These are phyloP conservation scores for Piloderma croceum DNA, from an alignment of 768 basidiomycete genomes.

Conservation along the genomic window DNA sequence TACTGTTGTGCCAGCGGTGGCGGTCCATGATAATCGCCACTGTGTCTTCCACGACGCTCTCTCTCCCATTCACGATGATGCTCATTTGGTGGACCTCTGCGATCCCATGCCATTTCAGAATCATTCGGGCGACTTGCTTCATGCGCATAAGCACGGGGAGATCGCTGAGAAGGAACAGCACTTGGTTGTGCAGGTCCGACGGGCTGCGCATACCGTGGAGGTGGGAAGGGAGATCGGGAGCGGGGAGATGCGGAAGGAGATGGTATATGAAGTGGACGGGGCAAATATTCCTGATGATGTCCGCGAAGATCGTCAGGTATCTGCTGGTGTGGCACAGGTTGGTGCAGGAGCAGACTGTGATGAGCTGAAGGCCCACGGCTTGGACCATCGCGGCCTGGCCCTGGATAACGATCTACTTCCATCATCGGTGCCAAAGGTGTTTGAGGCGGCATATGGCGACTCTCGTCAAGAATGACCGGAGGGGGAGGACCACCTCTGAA, in stretches of 20 bases:
- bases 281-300: constrained; percentile 54
- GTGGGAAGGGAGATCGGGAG: constrained; percentile 45
- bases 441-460: constrained; percentile 60
- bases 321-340: constrained; percentile 59
- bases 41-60: constrained; percentile 39
- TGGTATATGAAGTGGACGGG: constrained; percentile 44
- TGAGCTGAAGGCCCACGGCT: constrained; percentile 52
- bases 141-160: constrained; percentile 53
- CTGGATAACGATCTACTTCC: constrained; percentile 50
- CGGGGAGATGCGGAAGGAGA: constrained; percentile 61
- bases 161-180: constrained; percentile 42
- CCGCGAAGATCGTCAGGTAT: constrained; percentile 43
- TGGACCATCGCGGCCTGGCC: constrained; percentile 23
- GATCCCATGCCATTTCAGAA: constrained; percentile 55
- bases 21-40: constrained; percentile 34
- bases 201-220: constrained; percentile 40
- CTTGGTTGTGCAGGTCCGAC: constrained; percentile 49
- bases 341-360: constrained; percentile 58
- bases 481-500: constrained; percentile 83
- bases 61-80: constrained; percentile 53
- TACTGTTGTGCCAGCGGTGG: too few relatives aligned
- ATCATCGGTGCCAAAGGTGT: constrained; percentile 77
- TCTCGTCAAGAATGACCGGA: constrained; percentile 73
- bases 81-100: constrained; percentile 40
- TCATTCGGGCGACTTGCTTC: constrained; percentile 45